These are phyloP conservation scores for Cyclotella cryptica DNA, from an alignment of 108 stramenopile genomes.

Conservation along the genomic window DNA sequence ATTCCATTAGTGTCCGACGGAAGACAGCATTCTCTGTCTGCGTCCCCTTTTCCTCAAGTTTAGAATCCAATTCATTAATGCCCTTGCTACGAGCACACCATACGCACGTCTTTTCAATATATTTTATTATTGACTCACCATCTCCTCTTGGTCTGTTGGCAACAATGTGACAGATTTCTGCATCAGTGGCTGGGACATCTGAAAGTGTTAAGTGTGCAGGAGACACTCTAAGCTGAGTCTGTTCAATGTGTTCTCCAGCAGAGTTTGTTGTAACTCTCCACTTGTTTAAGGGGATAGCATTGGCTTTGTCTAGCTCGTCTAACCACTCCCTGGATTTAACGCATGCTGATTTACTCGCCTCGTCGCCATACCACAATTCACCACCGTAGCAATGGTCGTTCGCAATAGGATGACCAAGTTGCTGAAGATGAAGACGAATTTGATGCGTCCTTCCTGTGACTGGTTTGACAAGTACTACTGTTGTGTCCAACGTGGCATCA, in stretches of 20 bases:
- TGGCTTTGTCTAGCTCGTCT: slow-evolving; percentile 48
- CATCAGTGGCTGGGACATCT: slow-evolving; percentile 75
- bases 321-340: slow-evolving; percentile 53
- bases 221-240: not conserved
- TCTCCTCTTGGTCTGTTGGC: slow-evolving; percentile 48
- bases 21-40: slow-evolving; percentile 21
- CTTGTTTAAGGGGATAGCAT: not conserved
- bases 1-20: slow-evolving; percentile 64
- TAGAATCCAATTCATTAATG: slow-evolving; percentile 34
- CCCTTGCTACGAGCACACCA: slow-evolving; percentile 80
- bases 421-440: slow-evolving; percentile 84
- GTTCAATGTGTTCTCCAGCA: not conserved
- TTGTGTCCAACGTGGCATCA: slow-evolving; percentile 71
- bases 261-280: too few relatives aligned
- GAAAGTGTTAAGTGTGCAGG: slow-evolving; percentile 41
- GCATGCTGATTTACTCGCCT: slow-evolving; percentile 50
- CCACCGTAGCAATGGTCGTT: slow-evolving; percentile 95
- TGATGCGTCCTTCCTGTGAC: slow-evolving; percentile 90
- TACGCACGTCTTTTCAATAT: slow-evolving; percentile 82
- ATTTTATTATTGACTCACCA: slow-evolving; percentile 69
- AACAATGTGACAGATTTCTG: slow-evolving; percentile 57
- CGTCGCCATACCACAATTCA: slow-evolving; percentile 74
- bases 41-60: not conserved
- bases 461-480: slow-evolving; percentile 67
- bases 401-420: slow-evolving; percentile 85